These are phyloP conservation scores for Annulohypoxylon bovei DNA, from an alignment of 495 filamentous ascomycete genomes.

Conservation along the genomic window DNA sequence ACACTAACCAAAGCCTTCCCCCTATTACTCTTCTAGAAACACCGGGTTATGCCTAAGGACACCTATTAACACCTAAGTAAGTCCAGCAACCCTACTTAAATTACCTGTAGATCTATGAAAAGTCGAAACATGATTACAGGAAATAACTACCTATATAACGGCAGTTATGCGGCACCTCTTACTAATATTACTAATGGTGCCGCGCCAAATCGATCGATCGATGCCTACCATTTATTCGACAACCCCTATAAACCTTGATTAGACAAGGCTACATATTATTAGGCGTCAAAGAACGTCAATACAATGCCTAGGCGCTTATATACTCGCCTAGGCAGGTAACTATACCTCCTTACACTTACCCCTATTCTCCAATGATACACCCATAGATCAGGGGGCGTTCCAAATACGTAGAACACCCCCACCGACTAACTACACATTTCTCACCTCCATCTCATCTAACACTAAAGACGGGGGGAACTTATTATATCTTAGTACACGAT, in stretches of 20 bases:
- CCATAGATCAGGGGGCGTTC: neutral
- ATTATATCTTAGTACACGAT: neutral
- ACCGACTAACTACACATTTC: neutral
- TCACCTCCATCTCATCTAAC: neutral
- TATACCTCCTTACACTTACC: neutral
- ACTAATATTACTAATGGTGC: neutral
- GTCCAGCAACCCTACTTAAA: neutral
- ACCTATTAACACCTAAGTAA: neutral
- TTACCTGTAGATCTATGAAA: neutral
- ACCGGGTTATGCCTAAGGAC: neutral
- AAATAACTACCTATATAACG: neutral
- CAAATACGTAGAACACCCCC: neutral
- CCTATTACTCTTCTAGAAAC: neutral
- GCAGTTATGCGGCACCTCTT: neutral
- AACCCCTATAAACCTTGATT: neutral
- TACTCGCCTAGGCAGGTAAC: neutral
- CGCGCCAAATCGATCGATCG: neutral
- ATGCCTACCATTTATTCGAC: neutral
- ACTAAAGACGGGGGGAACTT: neutral
- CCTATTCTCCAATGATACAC: neutral
- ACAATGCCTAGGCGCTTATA: neutral
- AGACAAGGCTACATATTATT: neutral
- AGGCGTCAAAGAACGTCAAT: neutral
- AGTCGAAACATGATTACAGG: neutral
- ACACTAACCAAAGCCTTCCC: constrained; percentile 3